Evolutionary conservation across 2,329 filamentous ascomycete species (phyloP).

Genomic region (Drechslera avenae): DNA sequence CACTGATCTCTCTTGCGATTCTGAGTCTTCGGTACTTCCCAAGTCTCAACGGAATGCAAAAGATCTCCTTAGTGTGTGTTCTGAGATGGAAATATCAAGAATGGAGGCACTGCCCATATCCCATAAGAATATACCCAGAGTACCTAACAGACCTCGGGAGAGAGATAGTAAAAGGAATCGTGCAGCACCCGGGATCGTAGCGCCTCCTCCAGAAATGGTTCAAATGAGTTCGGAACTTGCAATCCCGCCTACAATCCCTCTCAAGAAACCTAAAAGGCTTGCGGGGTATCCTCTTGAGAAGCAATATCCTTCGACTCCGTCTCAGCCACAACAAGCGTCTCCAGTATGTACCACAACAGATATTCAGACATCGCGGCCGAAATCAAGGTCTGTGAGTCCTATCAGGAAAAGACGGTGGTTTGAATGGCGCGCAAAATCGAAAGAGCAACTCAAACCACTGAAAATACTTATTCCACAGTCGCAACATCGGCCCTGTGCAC

Average conservation of each 20-base stretch:
- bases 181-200: constrained; percentile 10
- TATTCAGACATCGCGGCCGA: constrained; percentile 19
- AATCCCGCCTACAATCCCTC: background rate
- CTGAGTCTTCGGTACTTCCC: too few relatives aligned
- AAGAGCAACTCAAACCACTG: constrained; percentile 10
- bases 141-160: background rate
- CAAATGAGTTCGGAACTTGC: background rate
- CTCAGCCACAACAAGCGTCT: constrained; percentile 31
- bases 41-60: too few relatives aligned
- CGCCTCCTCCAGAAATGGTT: constrained; percentile 12
- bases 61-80: too few relatives aligned
- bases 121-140: too few relatives aligned
- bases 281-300: constrained; percentile 20
- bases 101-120: too few relatives aligned
- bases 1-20: too few relatives aligned
- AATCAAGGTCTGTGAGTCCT: constrained; percentile 3
- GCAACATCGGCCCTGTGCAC: background rate
- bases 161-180: background rate
- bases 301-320: constrained; percentile 31
- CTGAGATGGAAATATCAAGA: too few relatives aligned
- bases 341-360: constrained; percentile 31
- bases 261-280: constrained; percentile 14
- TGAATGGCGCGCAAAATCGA: constrained; percentile 13
- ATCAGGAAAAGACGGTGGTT: constrained; percentile 20
- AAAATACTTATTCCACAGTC: background rate